Evolutionary conservation across 768 basidiomycete species (phyloP).

Genomic region (Phylloporus arenicola): DNA sequence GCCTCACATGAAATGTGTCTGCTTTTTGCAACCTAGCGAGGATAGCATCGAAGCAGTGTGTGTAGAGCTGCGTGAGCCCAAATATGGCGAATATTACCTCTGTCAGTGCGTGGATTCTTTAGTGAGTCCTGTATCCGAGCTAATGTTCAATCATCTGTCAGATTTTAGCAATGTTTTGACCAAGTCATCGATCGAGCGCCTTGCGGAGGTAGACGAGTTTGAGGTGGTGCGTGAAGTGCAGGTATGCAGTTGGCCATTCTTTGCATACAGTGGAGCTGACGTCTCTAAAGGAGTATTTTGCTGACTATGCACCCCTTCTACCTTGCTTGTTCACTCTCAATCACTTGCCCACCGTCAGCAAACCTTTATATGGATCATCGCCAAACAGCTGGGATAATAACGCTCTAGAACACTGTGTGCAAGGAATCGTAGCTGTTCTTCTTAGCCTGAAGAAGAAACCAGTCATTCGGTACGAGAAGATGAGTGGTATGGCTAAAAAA

Average conservation of each 20-base stretch:
- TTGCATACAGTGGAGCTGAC: conserved; percentile 1
- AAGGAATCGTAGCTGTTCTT: conserved; percentile 79
- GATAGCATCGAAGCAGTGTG: conserved; percentile 80
- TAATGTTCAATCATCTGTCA: conserved; percentile 29
- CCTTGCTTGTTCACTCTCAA: conserved; percentile 86
- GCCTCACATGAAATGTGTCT: conserved; percentile 96
- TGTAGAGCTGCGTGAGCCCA: conserved; percentile 80
- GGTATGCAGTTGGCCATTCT: conserved; percentile 38
- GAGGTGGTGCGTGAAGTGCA: conserved; percentile 97
- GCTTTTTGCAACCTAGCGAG: conserved; percentile 80
- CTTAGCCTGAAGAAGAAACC: conserved; percentile 97
- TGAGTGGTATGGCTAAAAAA: conserved; percentile 89
- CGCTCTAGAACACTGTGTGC: conserved; percentile 73
- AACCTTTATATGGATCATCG: conserved; percentile 67
- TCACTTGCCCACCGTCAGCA: conserved; percentile 55
- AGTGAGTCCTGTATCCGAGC: conserved; percentile 12
- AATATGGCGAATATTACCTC: conserved; percentile 97
- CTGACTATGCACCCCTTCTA: conserved; percentile 87
- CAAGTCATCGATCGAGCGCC: conserved; percentile 84
- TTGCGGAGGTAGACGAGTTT: conserved; percentile 92
- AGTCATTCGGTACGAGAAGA: conserved; percentile 87
- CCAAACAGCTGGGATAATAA: conserved; percentile 68
- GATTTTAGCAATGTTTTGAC: conserved; percentile 94
- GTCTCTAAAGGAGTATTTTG: conserved; percentile 82
- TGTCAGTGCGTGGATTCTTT: conserved; percentile 85